A percentile compares a stretch with the other conserved stretches of the same genome.
Conservation (phyloP, 2,329 filamentous ascomycete genomes). For the Pseudocercospora fijiensis region DNA sequence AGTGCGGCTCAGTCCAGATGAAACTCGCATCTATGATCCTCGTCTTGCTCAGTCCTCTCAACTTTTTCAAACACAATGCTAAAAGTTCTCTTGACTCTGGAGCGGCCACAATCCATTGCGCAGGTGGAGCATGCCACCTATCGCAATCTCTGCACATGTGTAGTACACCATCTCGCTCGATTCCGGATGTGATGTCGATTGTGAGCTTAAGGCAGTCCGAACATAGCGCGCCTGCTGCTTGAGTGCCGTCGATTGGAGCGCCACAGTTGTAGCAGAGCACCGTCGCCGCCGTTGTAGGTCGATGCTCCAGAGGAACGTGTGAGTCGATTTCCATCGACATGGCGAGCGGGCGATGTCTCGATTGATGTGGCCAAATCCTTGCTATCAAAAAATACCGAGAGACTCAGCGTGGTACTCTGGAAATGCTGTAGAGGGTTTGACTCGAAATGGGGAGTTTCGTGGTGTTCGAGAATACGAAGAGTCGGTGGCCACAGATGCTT, state of each 20-base stretch:
- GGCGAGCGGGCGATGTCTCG: slow-evolving; percentile 18
- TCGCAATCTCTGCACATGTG: slow-evolving; percentile 95
- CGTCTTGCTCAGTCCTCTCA: slow-evolving; percentile 82
- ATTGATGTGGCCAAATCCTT: background rate
- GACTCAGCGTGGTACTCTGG: background rate
- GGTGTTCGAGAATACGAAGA: background rate
- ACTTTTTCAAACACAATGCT: slow-evolving; percentile 83
- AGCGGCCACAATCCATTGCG: slow-evolving; percentile 78
- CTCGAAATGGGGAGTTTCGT: background rate
- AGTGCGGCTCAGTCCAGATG: slow-evolving; percentile 98
- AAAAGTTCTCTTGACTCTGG: slow-evolving; percentile 90
- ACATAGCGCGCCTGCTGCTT: slow-evolving; percentile 81
- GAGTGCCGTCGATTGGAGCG: slow-evolving; percentile 89
- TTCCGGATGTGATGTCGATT: slow-evolving; percentile 86
- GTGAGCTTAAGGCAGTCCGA: slow-evolving; percentile 95
- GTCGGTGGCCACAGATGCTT: background rate
- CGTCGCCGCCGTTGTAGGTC: slow-evolving; percentile 47
- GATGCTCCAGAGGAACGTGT: slow-evolving; percentile 34
- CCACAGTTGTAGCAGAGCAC: slow-evolving; percentile 99
- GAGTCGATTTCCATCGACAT: slow-evolving; percentile 44
- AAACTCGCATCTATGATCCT: slow-evolving; percentile 94
- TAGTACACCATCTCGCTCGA: slow-evolving; percentile 84
- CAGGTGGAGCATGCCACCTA: slow-evolving; percentile 84
- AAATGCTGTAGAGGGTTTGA: background rate
- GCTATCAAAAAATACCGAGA: background rate